Conservation (phyloP, 208 protist species). For the Wallacemonas rigidus region DNA sequence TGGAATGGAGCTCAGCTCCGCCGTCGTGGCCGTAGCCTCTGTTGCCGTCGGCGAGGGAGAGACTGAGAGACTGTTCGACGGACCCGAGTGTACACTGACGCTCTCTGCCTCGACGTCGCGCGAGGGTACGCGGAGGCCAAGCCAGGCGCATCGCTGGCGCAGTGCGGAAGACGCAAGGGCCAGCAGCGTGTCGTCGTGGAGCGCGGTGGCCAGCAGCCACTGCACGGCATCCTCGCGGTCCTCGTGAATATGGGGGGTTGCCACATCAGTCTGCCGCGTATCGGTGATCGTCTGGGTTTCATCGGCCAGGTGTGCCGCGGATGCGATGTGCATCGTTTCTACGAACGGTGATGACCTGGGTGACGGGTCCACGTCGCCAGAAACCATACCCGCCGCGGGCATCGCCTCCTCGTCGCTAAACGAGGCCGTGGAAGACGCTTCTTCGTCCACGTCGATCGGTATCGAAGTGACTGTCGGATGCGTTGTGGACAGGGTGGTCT, state of each 20-base stretch:
- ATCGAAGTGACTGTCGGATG: slow-evolving; percentile 11
- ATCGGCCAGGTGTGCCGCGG: neutral
- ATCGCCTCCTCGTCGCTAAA: too few relatives aligned
- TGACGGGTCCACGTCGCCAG: too few relatives aligned
- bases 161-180: neutral
- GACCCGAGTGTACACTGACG: too few relatives aligned
- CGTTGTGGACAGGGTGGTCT: neutral
- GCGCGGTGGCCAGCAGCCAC: slow-evolving; percentile 12
- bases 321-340: too few relatives aligned
- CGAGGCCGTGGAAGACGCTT: neutral
- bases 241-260: neutral
- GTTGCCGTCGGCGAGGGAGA: neutral
- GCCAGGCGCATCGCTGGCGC: neutral
- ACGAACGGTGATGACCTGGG: too few relatives aligned
- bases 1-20: neutral
- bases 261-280: neutral
- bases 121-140: slow-evolving; percentile 7
- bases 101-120: neutral
- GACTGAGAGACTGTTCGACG: neutral
- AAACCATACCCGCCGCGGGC: too few relatives aligned
- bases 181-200: neutral
- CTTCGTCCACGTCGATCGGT: slow-evolving; percentile 23
- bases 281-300: neutral
- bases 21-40: neutral
- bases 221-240: neutral